Evolutionary conservation across 78 protist genomes (phyloP).

Genomic region (Bodo saltans): DNA sequence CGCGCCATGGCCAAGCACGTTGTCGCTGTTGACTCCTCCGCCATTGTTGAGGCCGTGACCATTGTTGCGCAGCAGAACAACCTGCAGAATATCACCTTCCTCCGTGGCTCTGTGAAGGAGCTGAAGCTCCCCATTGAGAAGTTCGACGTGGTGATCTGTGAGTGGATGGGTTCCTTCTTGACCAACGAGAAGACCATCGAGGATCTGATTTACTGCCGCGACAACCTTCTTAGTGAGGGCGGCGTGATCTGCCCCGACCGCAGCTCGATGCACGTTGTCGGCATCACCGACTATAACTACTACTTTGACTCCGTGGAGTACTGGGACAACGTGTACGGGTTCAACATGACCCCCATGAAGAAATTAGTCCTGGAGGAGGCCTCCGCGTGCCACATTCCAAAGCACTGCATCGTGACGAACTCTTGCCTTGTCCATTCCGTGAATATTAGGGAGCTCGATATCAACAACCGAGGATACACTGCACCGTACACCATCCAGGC

Average conservation of each 20-base stretch:
- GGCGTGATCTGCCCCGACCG: constrained; percentile 14
- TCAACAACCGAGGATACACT: neutral
- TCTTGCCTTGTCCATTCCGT: neutral
- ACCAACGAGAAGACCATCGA: constrained; percentile 38
- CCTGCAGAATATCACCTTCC: neutral
- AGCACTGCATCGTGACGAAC: neutral
- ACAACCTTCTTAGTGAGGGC: constrained; percentile 24
- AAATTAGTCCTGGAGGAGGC: neutral
- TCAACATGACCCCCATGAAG: constrained; percentile 22
- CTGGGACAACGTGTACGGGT: constrained; percentile 33
- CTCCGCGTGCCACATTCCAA: neutral
- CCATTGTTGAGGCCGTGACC: neutral
- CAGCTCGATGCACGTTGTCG: constrained; percentile 13
- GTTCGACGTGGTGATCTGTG: constrained; percentile 60
- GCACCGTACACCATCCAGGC: neutral
- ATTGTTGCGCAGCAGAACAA: constrained; percentile 6
- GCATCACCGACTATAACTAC: neutral
- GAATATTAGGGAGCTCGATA: neutral
- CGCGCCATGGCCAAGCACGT: constrained; percentile 46
- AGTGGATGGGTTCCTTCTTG: constrained; percentile 67
- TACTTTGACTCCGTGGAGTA: neutral
- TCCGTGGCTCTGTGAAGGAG: neutral
- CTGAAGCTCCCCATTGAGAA: neutral
- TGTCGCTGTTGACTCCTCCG: neutral
- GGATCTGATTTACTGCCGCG: constrained; percentile 35